Percentiles rank a stretch among this genome's conserved stretches.
Evolutionary conservation across 2,329 filamentous ascomycete species (phyloP).

Genomic region (Rutstroemia sydowiana): DNA sequence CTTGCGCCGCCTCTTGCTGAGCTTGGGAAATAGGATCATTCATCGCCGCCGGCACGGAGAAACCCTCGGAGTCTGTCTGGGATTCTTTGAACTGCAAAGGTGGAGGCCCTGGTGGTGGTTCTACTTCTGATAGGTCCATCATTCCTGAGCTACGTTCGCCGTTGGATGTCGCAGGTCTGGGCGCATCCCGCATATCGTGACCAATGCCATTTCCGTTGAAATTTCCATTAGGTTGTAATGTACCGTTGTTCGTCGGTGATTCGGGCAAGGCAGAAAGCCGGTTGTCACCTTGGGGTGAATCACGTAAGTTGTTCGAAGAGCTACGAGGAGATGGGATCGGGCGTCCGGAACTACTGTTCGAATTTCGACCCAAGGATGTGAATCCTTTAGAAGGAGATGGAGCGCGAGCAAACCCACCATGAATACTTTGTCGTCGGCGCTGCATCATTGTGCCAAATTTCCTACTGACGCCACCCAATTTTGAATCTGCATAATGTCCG

Average conservation of each 20-base stretch:
- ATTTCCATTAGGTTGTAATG: slow-evolving; percentile 23
- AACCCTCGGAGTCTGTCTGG: slow-evolving; percentile 67
- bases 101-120: slow-evolving; percentile 45
- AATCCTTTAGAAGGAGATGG: slow-evolving; percentile 49
- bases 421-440: slow-evolving; percentile 57
- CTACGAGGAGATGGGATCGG: slow-evolving; percentile 43
- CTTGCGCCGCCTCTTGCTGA: slow-evolving; percentile 54
- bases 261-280: slow-evolving; percentile 52
- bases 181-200: slow-evolving; percentile 1
- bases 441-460: slow-evolving; percentile 65
- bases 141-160: slow-evolving; percentile 33
- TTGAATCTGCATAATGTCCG: slow-evolving; percentile 38
- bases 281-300: slow-evolving; percentile 36
- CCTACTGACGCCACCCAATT: slow-evolving; percentile 50
- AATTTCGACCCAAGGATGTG: slow-evolving; percentile 48
- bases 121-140: slow-evolving; percentile 43
- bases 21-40: slow-evolving; percentile 65
- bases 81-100: slow-evolving; percentile 30
- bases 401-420: slow-evolving; percentile 48
- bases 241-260: slow-evolving; percentile 36
- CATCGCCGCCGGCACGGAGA: slow-evolving; percentile 58
- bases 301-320: slow-evolving; percentile 52
- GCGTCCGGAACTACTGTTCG: slow-evolving; percentile 55
- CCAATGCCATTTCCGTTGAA: slow-evolving; percentile 20
- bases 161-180: slow-evolving; percentile 25